Conservation (phyloP, 2,329 filamentous ascomycete genomes). For the Madurella mycetomatis region DNA sequence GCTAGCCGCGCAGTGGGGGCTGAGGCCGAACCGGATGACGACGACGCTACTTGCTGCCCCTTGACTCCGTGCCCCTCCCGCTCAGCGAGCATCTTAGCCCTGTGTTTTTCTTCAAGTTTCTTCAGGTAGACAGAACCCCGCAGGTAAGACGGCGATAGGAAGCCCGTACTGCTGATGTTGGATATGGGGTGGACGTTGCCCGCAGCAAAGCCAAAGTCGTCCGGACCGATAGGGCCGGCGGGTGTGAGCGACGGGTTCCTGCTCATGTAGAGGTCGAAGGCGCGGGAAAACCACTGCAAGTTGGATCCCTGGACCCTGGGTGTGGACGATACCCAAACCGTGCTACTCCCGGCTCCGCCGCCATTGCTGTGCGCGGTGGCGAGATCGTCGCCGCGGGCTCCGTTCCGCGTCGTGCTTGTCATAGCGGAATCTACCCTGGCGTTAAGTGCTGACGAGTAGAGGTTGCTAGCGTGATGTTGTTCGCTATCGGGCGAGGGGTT, state of each 20-base stretch:
- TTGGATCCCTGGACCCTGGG: constrained; percentile 26
- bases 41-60: not conserved
- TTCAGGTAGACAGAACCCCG: constrained; percentile 72
- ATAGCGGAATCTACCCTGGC: constrained; percentile 16
- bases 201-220: constrained; percentile 19
- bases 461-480: constrained; percentile 28
- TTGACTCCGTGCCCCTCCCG: constrained; percentile 40
- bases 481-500: constrained; percentile 42
- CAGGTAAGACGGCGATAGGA: constrained; percentile 84
- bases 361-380: constrained; percentile 11
- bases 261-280: constrained; percentile 47
- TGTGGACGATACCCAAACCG: constrained; percentile 22
- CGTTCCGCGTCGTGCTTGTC: constrained; percentile 10
- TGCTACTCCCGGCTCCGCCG: not conserved
- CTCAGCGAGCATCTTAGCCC: constrained; percentile 51
- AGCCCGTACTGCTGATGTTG: constrained; percentile 38
- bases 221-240: constrained; percentile 13
- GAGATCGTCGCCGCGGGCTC: constrained; percentile 19
- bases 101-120: constrained; percentile 66
- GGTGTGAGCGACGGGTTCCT: constrained; percentile 19
- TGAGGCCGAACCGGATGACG: not conserved
- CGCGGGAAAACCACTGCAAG: constrained; percentile 47
- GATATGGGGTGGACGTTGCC: not conserved
- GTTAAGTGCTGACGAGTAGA: constrained; percentile 28
- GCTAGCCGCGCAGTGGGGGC: constrained; percentile 1